These are phyloP conservation scores for Spinacia oleracea DNA, from an alignment of 179 eudicot species.

Conservation along the genomic window DNA sequence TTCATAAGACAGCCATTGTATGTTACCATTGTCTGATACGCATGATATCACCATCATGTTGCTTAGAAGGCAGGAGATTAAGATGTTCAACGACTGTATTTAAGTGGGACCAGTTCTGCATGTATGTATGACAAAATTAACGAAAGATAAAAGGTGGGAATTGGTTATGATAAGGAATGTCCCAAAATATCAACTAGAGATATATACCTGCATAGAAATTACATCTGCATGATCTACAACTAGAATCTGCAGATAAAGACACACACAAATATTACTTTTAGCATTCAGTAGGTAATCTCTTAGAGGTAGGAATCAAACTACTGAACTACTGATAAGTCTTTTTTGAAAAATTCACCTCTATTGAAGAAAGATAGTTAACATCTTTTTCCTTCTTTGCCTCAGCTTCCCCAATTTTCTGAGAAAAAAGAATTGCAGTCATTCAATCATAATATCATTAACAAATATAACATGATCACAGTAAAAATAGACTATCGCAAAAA, in stretches of 20 bases:
- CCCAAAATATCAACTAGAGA: background rate
- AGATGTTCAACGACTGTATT: constrained; percentile 66
- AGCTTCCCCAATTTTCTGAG: constrained; percentile 87
- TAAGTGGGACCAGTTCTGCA: constrained; percentile 91
- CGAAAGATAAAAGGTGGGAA: background rate
- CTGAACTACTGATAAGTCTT: background rate
- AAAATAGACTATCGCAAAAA: background rate
- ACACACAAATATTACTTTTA: background rate
- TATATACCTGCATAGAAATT: constrained; percentile 87
- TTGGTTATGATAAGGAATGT: constrained; percentile 7
- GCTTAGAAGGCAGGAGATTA: constrained; percentile 70
- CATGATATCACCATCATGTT: constrained; percentile 87
- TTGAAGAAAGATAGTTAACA: constrained; percentile 91
- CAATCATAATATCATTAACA: constrained; percentile 7
- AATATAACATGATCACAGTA: background rate
- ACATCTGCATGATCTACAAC: constrained; percentile 95
- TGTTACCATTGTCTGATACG: constrained; percentile 83
- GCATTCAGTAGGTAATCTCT: background rate
- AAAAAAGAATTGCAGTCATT: constrained; percentile 20
- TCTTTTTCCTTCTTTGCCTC: constrained; percentile 74
- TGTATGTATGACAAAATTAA: constrained; percentile 2
- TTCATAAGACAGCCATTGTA: background rate
- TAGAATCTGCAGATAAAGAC: constrained; percentile 57
- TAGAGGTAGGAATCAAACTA: constrained; percentile 2
- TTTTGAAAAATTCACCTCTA: constrained; percentile 56